Evolutionary conservation across 2,329 filamentous ascomycete species (phyloP).

Genomic region (Sclerotinia borealis): DNA sequence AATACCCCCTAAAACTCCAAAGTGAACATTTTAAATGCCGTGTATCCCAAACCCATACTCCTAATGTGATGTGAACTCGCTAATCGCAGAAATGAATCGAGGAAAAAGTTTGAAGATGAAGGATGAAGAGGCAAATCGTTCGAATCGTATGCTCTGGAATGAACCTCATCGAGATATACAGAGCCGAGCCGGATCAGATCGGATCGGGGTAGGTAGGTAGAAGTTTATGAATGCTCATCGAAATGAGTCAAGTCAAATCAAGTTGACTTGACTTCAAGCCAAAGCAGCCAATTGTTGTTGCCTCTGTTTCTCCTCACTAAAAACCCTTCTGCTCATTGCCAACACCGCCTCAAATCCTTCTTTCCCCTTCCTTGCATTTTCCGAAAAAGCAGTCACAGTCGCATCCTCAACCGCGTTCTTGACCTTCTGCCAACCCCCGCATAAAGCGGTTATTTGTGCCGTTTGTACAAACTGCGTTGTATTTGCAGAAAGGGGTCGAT

Average conservation of each 20-base stretch:
- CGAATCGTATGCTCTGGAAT: not conserved
- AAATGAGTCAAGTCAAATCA: not conserved
- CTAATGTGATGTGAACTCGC: not conserved
- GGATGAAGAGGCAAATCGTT: not conserved
- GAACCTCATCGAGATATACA: not conserved
- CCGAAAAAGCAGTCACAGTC: slow-evolving; percentile 78
- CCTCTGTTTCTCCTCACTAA: slow-evolving; percentile 75
- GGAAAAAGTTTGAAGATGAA: not conserved
- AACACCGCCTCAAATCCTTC: slow-evolving; percentile 95
- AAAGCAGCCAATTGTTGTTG: slow-evolving; percentile 33
- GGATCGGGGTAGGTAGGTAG: not conserved
- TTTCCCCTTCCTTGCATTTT: slow-evolving; percentile 84
- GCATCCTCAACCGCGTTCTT: slow-evolving; percentile 94
- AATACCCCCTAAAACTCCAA: too few relatives aligned
- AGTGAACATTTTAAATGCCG: too few relatives aligned
- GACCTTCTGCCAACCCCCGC: slow-evolving; percentile 94
- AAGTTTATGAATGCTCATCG: not conserved
- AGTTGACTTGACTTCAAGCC: not conserved
- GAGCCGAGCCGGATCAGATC: too few relatives aligned
- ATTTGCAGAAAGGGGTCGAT: slow-evolving; percentile 55
- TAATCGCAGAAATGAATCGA: not conserved
- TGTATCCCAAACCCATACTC: too few relatives aligned
- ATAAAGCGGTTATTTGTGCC: slow-evolving; percentile 87
- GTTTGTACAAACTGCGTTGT: slow-evolving; percentile 81
- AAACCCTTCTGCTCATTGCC: slow-evolving; percentile 86